phyloP scores from a whole-genome alignment of 2,329 filamentous ascomycete species.

The Diaporthe helianthi region DNA sequence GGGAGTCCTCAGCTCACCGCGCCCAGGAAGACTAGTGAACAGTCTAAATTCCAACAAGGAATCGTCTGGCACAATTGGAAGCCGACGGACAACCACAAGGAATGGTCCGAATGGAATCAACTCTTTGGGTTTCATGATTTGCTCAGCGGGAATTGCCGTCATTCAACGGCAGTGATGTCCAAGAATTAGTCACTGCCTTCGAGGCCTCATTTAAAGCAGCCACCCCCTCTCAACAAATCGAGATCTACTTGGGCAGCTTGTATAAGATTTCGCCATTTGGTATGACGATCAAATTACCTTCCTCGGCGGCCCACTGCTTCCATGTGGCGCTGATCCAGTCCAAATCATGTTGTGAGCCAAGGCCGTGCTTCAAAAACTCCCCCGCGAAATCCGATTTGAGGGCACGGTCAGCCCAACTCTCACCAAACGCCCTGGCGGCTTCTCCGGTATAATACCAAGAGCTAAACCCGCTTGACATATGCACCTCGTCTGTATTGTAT shows the following conservation, averaged over 20 bases:
- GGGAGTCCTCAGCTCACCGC: not conserved
- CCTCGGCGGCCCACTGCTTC: slow-evolving; percentile 24
- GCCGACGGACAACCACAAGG: no score
- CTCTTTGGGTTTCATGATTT: not conserved
- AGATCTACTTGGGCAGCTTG: not conserved
- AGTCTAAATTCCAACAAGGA: not conserved
- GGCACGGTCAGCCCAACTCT: slow-evolving; percentile 28
- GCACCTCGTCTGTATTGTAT: not conserved
- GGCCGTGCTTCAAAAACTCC: slow-evolving; percentile 2
- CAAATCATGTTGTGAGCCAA: slow-evolving; percentile 26
- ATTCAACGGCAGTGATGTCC: not conserved
- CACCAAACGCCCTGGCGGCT: slow-evolving; percentile 26
- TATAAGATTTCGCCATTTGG: slow-evolving; percentile 32
- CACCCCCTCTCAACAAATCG: accelerated
- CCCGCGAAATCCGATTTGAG: slow-evolving; percentile 30
- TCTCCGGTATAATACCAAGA: slow-evolving; percentile 30
- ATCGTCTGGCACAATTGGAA: no score
- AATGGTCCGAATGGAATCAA: not conserved
- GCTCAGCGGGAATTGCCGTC: not conserved
- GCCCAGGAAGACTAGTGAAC: not conserved
- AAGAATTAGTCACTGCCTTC: not conserved
- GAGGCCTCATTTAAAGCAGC: not conserved
- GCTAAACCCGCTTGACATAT: slow-evolving; percentile 6
- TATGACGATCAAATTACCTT: slow-evolving; percentile 28
- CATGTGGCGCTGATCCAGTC: slow-evolving; percentile 24